Conservation (phyloP, 257 asterid species). For the Leptodermis oblonga region DNA sequence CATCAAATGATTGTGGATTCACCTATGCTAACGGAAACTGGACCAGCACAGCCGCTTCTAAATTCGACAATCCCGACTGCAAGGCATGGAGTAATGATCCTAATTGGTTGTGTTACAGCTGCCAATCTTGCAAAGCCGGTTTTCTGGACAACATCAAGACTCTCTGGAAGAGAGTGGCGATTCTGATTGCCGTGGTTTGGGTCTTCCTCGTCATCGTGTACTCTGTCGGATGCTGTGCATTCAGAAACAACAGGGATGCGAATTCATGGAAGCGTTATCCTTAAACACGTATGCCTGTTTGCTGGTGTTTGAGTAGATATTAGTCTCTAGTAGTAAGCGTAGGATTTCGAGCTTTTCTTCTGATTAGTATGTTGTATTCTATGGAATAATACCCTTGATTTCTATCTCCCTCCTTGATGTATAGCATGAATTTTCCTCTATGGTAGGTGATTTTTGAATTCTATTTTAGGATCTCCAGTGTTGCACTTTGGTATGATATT, state of each 20-base stretch:
- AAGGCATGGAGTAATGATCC: conserved; percentile 52
- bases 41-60: conserved; percentile 28
- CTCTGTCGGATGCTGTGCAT: conserved; percentile 78
- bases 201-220: conserved; percentile 75
- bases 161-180: conserved; percentile 77
- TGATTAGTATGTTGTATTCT: neutral
- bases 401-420: conserved; percentile 3
- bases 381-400: neutral
- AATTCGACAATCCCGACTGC: conserved; percentile 52
- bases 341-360: neutral
- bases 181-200: conserved; percentile 61
- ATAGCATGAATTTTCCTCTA: conserved; percentile 9
- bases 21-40: conserved; percentile 69
- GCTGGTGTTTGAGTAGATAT: neutral
- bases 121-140: conserved; percentile 89
- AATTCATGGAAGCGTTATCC: conserved; percentile 77
- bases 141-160: conserved; percentile 78
- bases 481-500: neutral
- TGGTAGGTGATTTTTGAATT: neutral
- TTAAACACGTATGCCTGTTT: conserved; percentile 24
- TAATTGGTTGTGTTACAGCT: conserved; percentile 51
- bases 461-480: neutral
- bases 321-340: neutral
- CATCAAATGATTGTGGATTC: conserved; percentile 67
- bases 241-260: conserved; percentile 82